Base-by-base conservation (phyloP, 495 filamentous ascomycete genomes). In the Aspergillus kassunensis region DNA sequence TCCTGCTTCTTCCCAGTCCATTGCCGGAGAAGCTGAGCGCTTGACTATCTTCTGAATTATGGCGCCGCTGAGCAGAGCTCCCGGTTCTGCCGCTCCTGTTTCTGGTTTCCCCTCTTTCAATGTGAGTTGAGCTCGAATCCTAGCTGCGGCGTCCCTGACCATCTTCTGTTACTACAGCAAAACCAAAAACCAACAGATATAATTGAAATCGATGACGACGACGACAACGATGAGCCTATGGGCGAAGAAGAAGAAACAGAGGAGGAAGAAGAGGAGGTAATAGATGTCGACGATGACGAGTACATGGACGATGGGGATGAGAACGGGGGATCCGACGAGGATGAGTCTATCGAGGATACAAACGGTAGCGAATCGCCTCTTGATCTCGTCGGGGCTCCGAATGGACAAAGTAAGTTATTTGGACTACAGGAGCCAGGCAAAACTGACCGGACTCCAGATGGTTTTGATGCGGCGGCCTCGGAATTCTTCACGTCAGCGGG, bases 401-500 rank as follows among this genome's bases (percentile, higher is more conserved):
- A 58, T 52, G 56, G 46, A 15, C 54, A 59, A 25, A 58, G 61
- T 62, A 55, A 46, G 63, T 43, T 21, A 18, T 33, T 24, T 18
- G 18, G 7, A 16, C 29, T 15, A 15, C 6, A 30, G 18, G 6
- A 37, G 42, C n/a, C 2, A 49, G 24, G 46, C 27, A 53, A 55
- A 23, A 54, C 60, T 63, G 49, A 71, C 44, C 37, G 30, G 42
- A 21, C 40, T 43, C 19, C 24, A 58, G 48, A 54, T 21, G 27
- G 44, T 11, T 33, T 58, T 51, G 61, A 63, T 13, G 49, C 54
- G 31, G 41, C 55, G 12, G 60, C 63, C 12, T 70, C 65, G 23
- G 63, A 71, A 27, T 60, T 76, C n/a, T 77, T 76, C 30, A 78
- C 76, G n/a, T 70, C 73, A 7, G 68, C 70, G 8, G 72, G 76